These are phyloP conservation scores for Castanospermum australe DNA, from an alignment of 306 rosid species.

Conservation along the genomic window DNA sequence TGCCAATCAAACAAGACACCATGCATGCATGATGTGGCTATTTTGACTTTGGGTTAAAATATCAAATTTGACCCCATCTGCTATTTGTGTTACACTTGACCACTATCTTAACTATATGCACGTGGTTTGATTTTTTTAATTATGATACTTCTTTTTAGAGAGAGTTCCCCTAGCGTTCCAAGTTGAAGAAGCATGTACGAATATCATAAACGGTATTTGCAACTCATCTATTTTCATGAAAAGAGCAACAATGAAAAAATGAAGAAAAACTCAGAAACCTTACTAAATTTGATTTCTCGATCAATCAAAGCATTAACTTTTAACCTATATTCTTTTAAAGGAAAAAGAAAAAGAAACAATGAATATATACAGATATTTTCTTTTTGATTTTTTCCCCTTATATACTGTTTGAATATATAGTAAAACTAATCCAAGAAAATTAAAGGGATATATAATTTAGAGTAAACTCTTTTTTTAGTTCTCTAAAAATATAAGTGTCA, in stretches of 20 bases:
- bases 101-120: neutral
- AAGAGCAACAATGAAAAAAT: neutral
- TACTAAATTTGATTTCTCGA: neutral
- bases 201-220: too few relatives aligned
- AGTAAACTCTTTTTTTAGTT: too few relatives aligned
- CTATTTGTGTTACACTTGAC: neutral
- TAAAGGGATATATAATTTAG: too few relatives aligned
- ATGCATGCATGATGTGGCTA: neutral
- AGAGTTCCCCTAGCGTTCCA: neutral
- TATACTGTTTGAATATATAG: neutral
- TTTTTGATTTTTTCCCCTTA: neutral
- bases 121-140: neutral
- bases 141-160: neutral
- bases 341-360: neutral
- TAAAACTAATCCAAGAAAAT: neutral
- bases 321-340: neutral
- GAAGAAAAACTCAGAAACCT: neutral
- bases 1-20: neutral
- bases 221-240: too few relatives aligned
- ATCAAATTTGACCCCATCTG: slow-evolving; percentile 24
- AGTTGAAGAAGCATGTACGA: neutral
- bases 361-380: neutral
- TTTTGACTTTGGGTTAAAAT: slow-evolving; percentile 33
- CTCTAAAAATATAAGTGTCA: too few relatives aligned
- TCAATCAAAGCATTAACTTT: neutral